Evolutionary conservation across 2,329 filamentous ascomycete genomes (phyloP).

Genomic region (Botrytis tulipae): DNA sequence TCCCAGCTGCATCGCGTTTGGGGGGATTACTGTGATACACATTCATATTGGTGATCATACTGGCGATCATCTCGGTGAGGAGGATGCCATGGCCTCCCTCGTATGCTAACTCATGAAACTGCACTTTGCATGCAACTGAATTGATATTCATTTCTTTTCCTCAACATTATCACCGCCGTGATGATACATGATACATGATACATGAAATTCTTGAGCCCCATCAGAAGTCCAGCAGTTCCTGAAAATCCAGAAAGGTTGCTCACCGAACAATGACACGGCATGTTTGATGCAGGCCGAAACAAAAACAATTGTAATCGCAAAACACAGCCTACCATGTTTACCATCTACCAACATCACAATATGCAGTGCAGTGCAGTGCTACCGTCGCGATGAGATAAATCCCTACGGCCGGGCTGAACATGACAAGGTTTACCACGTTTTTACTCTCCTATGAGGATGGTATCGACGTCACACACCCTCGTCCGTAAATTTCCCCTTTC

Average conservation of each 20-base stretch:
- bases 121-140: slow-evolving; percentile 17
- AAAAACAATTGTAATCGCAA: neutral
- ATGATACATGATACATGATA: neutral
- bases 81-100: slow-evolving; percentile 7
- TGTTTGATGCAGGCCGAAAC: neutral
- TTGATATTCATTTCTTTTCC: neutral
- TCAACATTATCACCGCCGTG: neutral
- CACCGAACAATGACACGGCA: slow-evolving; percentile 12
- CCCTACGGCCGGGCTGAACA: neutral
- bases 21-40: slow-evolving; percentile 3
- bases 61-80: slow-evolving; percentile 17
- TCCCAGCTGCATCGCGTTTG: neutral
- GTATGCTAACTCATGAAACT: slow-evolving; percentile 7
- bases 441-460: neutral
- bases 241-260: neutral
- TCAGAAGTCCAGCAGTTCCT: neutral
- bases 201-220: neutral
- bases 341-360: neutral
- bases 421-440: slow-evolving; percentile 17
- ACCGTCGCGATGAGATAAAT: neutral
- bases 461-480: slow-evolving; percentile 10
- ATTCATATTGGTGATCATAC: slow-evolving; percentile 8
- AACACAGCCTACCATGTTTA: slow-evolving; percentile 6
- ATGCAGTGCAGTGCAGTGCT: slow-evolving; percentile 10
- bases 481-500: neutral